A percentile compares a stretch with the other conserved stretches of the same genome.
Conservation (phyloP, 352 stramenopile genomes). For the Peronospora belbahrii region DNA sequence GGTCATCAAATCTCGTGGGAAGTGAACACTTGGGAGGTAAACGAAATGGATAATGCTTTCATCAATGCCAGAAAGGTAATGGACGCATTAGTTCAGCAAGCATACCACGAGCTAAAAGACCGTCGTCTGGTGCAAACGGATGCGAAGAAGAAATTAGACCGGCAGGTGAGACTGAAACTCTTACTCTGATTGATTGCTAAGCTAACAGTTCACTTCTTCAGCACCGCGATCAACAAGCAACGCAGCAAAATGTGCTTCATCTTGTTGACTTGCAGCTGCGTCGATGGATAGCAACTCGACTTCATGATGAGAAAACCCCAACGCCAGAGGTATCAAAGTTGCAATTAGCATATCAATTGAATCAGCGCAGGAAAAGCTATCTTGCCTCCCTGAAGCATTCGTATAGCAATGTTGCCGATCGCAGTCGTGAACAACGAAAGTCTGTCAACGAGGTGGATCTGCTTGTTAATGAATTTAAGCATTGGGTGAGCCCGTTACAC, state of each 20-base stretch:
- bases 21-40: conserved; percentile 17
- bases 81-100: conserved; percentile 14
- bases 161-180: conserved; percentile 12
- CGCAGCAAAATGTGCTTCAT: conserved; percentile 30
- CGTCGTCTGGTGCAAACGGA: not conserved
- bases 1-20: conserved; percentile 26
- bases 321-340: conserved; percentile 3
- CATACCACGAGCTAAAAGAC: conserved; percentile 5
- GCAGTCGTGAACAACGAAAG: conserved; percentile 2
- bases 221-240: conserved; percentile 28
- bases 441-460: conserved; percentile 11
- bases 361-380: conserved; percentile 34
- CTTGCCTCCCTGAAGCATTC: conserved; percentile 29
- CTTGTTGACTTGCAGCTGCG: conserved; percentile 50
- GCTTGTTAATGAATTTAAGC: no score
- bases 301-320: conserved; percentile 15
- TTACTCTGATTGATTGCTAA: not conserved
- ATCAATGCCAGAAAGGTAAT: conserved; percentile 9
- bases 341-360: conserved; percentile 30
- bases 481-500: no score
- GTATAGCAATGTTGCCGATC: not conserved
- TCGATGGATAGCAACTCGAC: conserved; percentile 41
- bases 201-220: conserved; percentile 3
- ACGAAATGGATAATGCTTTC: not conserved
- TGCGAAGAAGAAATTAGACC: not conserved